These are phyloP conservation scores for Thecaphora thlaspeos DNA, from an alignment of 1,284 basidiomycete genomes.

Conservation along the genomic window DNA sequence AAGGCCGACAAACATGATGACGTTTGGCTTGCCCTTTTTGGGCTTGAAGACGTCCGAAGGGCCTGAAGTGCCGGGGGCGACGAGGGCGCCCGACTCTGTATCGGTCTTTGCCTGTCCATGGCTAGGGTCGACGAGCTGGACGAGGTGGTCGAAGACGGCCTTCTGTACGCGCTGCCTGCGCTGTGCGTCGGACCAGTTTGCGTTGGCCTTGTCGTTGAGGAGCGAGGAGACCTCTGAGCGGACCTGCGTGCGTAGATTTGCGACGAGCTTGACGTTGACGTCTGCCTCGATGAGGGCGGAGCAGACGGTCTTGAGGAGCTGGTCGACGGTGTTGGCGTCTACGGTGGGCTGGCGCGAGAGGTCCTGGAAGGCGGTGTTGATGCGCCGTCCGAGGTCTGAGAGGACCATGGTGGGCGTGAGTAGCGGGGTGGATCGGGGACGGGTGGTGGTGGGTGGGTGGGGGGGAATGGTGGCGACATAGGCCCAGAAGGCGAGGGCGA, in stretches of 20 bases:
- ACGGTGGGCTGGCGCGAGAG: constrained; percentile 73
- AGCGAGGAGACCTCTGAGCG: constrained; percentile 66
- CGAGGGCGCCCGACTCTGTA: constrained; percentile 22
- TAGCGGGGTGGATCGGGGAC: background rate
- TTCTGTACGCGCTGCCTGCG: constrained; percentile 51
- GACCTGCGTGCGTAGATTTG: constrained; percentile 81
- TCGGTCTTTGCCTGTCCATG: constrained; percentile 39
- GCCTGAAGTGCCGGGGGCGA: constrained; percentile 15
- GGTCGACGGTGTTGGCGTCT: constrained; percentile 68
- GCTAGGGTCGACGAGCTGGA: constrained; percentile 78
- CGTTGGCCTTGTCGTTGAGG: constrained; percentile 51
- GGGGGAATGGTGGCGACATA: background rate
- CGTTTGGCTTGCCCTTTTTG: constrained; percentile 88
- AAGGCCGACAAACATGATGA: constrained; percentile 72
- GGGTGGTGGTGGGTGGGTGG: constrained; percentile 54
- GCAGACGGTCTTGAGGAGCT: constrained; percentile 88
- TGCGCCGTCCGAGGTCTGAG: constrained; percentile 87
- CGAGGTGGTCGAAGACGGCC: constrained; percentile 92
- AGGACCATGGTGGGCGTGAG: constrained; percentile 73
- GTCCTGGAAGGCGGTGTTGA: constrained; percentile 89
- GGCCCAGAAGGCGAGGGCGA: too few species aligned
- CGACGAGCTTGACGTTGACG: constrained; percentile 95
- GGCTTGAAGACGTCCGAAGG: constrained; percentile 76
- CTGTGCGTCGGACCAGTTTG: constrained; percentile 44
- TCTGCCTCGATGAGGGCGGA: constrained; percentile 92